These are phyloP conservation scores for Nicotiana tabacum DNA, from an alignment of 257 asterid genomes.

Conservation along the genomic window DNA sequence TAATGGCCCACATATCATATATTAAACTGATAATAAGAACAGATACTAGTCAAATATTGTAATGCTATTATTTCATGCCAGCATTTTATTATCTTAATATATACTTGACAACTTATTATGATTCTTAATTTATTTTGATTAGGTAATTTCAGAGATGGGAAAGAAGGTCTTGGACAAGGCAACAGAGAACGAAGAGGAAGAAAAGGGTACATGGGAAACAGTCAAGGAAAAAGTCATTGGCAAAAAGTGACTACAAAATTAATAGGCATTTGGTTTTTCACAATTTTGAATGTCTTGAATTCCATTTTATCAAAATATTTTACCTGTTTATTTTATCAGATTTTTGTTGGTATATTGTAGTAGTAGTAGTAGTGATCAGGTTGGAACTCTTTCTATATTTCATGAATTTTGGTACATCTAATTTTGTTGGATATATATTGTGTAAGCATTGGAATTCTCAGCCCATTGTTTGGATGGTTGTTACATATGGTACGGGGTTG, in stretches of 20 bases:
- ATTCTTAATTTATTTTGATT: not conserved
- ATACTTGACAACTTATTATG: not conserved
- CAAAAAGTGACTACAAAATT: slow-evolving; percentile 1
- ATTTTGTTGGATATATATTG: no score
- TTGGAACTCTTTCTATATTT: no score
- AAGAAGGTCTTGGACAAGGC: slow-evolving; percentile 53
- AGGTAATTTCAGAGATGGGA: slow-evolving; percentile 50
- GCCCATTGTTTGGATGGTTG: no score
- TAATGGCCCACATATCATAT: no score
- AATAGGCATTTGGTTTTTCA: not conserved
- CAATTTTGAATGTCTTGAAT: not conserved
- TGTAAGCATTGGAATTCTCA: no score
- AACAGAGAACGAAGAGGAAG: slow-evolving; percentile 26
- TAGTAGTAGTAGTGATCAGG: no score
- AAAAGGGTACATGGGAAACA: slow-evolving; percentile 46
- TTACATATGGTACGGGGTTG: no score
- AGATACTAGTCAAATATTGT: not conserved
- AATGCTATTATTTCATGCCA: not conserved
- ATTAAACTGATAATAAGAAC: no score
- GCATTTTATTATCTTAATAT: not conserved
- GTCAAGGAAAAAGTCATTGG: slow-evolving; percentile 33
- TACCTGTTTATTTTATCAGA: not conserved
- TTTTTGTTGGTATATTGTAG: not conserved
- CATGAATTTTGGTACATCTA: no score
- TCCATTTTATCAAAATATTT: not conserved